Percentiles rank a stretch among this genome's conserved stretches.
Evolutionary conservation across 2,329 filamentous ascomycete genomes (phyloP).

Genomic region (Clarireedia homoeocarpa): DNA sequence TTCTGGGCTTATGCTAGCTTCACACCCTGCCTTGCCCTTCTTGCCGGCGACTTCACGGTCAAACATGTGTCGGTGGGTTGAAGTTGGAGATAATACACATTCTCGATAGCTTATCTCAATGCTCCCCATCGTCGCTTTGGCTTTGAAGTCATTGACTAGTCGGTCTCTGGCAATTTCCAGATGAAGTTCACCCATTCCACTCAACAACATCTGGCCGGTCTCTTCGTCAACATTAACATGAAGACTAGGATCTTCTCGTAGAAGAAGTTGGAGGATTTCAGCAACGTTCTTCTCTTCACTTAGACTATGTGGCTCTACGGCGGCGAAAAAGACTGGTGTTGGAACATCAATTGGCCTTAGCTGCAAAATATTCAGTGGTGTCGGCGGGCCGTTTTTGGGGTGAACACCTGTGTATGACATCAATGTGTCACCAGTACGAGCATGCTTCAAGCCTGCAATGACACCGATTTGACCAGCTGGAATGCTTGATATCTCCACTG

Average conservation of each 20-base stretch:
- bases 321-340: slow-evolving; percentile 93
- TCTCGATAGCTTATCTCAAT: slow-evolving; percentile 97
- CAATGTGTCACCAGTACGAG: slow-evolving; percentile 90
- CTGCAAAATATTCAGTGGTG: slow-evolving; percentile 65
- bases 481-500: slow-evolving; percentile 75
- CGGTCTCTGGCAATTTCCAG: slow-evolving; percentile 87
- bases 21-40: slow-evolving; percentile 68
- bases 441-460: slow-evolving; percentile 78
- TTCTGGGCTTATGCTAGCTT: slow-evolving; percentile 57
- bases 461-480: slow-evolving; percentile 88
- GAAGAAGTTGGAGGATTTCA: slow-evolving; percentile 65
- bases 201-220: slow-evolving; percentile 85
- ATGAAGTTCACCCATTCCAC: slow-evolving; percentile 94
- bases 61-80: slow-evolving; percentile 53
- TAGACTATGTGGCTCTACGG: slow-evolving; percentile 73
- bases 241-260: slow-evolving; percentile 88
- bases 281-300: slow-evolving; percentile 75
- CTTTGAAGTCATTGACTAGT: slow-evolving; percentile 82
- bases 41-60: slow-evolving; percentile 78
- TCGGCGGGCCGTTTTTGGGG: slow-evolving; percentile 54
- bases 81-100: slow-evolving; percentile 53
- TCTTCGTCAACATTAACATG: slow-evolving; percentile 80
- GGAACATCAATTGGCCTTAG: slow-evolving; percentile 83
- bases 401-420: slow-evolving; percentile 62
- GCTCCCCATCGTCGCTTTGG: slow-evolving; percentile 73